These are phyloP conservation scores for Vitis labrusca DNA, from an alignment of 164 flowering plant species.

Conservation along the genomic window DNA sequence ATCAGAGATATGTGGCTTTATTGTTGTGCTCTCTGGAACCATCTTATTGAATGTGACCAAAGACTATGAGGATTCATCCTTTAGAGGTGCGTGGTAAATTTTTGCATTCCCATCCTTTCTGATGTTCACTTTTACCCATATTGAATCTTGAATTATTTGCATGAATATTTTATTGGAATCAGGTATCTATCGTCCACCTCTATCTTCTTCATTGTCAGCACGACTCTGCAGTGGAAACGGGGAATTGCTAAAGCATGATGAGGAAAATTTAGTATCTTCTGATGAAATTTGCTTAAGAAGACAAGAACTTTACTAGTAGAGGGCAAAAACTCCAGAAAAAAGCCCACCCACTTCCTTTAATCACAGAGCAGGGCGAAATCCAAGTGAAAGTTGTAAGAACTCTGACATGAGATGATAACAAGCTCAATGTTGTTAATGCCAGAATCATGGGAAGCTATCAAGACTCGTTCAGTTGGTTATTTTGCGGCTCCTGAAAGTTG, in stretches of 20 bases:
- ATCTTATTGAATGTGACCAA: slow-evolving; percentile 65
- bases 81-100: slow-evolving; percentile 40
- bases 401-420: not conserved
- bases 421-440: not conserved
- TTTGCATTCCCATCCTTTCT: not conserved
- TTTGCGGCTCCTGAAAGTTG: not conserved
- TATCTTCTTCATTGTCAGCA: slow-evolving; percentile 62
- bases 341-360: not conserved
- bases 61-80: slow-evolving; percentile 67
- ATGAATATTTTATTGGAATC: not conserved
- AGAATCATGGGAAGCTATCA: not conserved
- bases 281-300: slow-evolving; percentile 40
- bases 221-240: slow-evolving; percentile 57
- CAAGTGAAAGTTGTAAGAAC: not conserved
- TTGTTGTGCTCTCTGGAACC: slow-evolving; percentile 79
- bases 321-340: not conserved
- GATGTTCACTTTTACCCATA: not conserved
- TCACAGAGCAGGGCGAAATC: too few relatives aligned
- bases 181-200: slow-evolving; percentile 39
- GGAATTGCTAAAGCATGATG: slow-evolving; percentile 41
- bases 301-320: slow-evolving; percentile 36
- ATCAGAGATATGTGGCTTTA: slow-evolving; percentile 81
- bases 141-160: not conserved
- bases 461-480: not conserved
- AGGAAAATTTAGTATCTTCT: slow-evolving; percentile 32